phyloP scores from a whole-genome alignment of 2,329 filamentous ascomycete species.

The Alternaria alternata region DNA sequence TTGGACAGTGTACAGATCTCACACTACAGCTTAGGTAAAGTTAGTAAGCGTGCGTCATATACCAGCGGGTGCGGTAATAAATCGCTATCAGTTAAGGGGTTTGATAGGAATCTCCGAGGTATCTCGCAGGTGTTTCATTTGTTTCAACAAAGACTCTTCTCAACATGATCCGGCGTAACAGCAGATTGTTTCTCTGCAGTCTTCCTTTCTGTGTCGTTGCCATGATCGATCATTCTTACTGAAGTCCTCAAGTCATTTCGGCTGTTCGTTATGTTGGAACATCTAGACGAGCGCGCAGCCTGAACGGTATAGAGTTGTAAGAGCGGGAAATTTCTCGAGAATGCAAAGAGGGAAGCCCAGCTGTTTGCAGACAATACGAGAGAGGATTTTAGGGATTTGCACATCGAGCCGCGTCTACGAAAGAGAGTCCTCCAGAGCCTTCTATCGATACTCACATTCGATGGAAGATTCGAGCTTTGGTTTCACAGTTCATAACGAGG shows the following conservation, averaged over 20 bases:
- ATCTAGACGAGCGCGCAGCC: not conserved
- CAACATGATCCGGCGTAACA: not conserved
- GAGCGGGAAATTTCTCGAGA: slow-evolving; percentile 27
- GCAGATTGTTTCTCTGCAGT: not conserved
- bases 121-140: not conserved
- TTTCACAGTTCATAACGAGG: not conserved
- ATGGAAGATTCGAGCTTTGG: slow-evolving; percentile 17
- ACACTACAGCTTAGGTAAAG: not conserved
- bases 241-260: not conserved
- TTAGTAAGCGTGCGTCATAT: not conserved
- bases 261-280: not conserved
- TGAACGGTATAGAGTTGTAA: not conserved
- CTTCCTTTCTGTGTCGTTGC: not conserved
- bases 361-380: slow-evolving; percentile 37
- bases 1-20: not conserved
- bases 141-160: not conserved
- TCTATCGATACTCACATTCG: slow-evolving; percentile 42
- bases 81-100: not conserved
- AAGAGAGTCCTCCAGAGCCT: slow-evolving; percentile 48
- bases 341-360: slow-evolving; percentile 38
- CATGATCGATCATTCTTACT: not conserved
- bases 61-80: not conserved
- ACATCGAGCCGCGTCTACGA: slow-evolving; percentile 41
- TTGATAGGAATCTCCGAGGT: not conserved
- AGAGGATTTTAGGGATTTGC: slow-evolving; percentile 38